These are phyloP conservation scores for Periconia macrospinosa DNA, from an alignment of 2,329 filamentous ascomycete species.

Conservation along the genomic window DNA sequence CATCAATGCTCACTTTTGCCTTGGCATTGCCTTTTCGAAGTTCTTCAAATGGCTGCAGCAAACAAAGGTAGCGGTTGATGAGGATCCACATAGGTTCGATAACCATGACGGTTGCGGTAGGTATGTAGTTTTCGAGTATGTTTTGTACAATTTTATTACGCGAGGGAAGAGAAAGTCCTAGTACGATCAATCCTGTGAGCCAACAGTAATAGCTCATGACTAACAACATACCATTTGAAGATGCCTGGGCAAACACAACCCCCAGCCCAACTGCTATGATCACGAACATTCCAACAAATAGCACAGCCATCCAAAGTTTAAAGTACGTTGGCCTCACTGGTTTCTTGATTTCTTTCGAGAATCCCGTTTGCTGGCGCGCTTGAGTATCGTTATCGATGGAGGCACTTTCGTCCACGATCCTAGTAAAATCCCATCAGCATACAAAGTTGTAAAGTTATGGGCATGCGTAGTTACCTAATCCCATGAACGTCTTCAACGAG, in stretches of 20 bases:
- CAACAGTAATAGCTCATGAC: background rate
- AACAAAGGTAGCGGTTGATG: constrained; percentile 56
- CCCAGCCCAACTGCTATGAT: constrained; percentile 14
- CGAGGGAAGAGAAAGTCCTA: constrained; percentile 44
- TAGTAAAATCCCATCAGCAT: background rate
- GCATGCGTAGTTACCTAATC: constrained; percentile 8
- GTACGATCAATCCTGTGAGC: constrained; percentile 1
- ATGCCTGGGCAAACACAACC: constrained; percentile 18
- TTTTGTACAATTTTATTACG: constrained; percentile 42
- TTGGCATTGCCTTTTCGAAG: constrained; percentile 47
- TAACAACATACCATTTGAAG: constrained; percentile 14
- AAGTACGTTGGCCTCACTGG: constrained; percentile 28
- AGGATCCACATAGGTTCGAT: constrained; percentile 62
- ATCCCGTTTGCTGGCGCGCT: background rate
- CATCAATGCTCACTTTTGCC: constrained; percentile 35
- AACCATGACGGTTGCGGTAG: constrained; percentile 57
- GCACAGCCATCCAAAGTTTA: constrained; percentile 13
- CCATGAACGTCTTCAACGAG: constrained; percentile 10
- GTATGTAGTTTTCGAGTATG: constrained; percentile 54
- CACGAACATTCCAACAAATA: constrained; percentile 18
- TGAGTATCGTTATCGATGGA: background rate
- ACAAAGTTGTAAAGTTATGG: background rate
- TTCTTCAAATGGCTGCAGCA: constrained; percentile 59
- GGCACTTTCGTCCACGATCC: background rate
- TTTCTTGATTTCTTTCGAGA: constrained; percentile 12